Evolutionary conservation across 768 basidiomycete genomes (phyloP).

Genomic region (Suillus placidus): DNA sequence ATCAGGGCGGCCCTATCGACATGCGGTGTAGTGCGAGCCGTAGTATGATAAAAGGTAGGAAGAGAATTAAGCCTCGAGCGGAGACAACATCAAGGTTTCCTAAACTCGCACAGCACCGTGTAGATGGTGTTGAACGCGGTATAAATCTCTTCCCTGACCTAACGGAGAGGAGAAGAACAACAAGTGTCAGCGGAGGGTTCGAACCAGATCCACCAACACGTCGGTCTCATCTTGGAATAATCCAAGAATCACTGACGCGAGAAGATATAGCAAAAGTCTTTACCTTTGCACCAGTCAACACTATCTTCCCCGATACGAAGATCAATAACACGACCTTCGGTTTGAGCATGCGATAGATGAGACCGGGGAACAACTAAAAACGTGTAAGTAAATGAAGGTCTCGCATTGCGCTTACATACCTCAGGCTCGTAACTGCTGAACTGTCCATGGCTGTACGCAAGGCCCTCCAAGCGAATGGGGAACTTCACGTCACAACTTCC

Average conservation of each 20-base stretch:
- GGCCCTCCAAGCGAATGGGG: slow-evolving; percentile 95
- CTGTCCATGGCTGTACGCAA: slow-evolving; percentile 97
- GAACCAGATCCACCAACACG: slow-evolving; percentile 51
- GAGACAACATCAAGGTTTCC: slow-evolving; percentile 64
- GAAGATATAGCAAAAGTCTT: slow-evolving; percentile 31
- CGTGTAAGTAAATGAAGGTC: neutral
- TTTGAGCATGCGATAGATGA: slow-evolving; percentile 99
- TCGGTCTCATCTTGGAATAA: slow-evolving; percentile 33
- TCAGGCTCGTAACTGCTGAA: slow-evolving; percentile 98
- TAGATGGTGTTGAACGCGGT: slow-evolving; percentile 99
- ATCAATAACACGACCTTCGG: slow-evolving; percentile 98
- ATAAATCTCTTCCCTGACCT: slow-evolving; percentile 99
- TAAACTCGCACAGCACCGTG: slow-evolving; percentile 94
- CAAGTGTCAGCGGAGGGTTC: slow-evolving; percentile 49
- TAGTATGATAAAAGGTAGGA: neutral
- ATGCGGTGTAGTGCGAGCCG: slow-evolving; percentile 2
- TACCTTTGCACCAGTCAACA: slow-evolving; percentile 98
- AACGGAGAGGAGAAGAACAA: slow-evolving; percentile 36
- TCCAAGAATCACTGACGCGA: slow-evolving; percentile 35
- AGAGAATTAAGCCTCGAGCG: slow-evolving; percentile 1
- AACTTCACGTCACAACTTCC: slow-evolving; percentile 99
- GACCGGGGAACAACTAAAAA: slow-evolving; percentile 89
- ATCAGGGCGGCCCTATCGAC: slow-evolving; percentile 9
- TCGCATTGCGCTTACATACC: slow-evolving; percentile 49
- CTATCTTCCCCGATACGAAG: slow-evolving; percentile 99